Conservation (phyloP, 2,329 filamentous ascomycete genomes). For the Hyphodiscus sp. region DNA sequence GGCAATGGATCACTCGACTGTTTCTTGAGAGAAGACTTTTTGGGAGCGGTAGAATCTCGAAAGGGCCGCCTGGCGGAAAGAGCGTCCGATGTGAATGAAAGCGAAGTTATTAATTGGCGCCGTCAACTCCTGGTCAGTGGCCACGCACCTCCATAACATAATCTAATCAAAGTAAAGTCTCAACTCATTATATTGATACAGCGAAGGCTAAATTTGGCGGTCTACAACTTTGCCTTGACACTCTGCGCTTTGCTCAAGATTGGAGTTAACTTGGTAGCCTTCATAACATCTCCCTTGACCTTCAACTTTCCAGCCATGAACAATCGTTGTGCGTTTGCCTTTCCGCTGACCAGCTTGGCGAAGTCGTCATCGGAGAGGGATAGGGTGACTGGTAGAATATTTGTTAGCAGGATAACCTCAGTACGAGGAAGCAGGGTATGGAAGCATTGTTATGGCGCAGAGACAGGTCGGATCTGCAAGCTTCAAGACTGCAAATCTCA, state of each 20-base stretch:
- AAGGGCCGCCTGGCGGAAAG: too few relatives aligned
- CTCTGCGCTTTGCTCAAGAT: constrained; percentile 79
- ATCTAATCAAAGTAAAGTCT: too few relatives aligned
- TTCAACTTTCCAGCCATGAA: constrained; percentile 98
- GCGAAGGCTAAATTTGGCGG: constrained; percentile 6
- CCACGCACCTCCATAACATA: too few relatives aligned
- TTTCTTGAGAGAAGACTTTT: too few relatives aligned
- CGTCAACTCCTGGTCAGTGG: too few relatives aligned
- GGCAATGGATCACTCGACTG: too few relatives aligned
- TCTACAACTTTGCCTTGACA: constrained; percentile 74
- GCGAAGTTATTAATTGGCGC: too few relatives aligned
- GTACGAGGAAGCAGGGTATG: background rate
- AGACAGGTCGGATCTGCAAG: too few relatives aligned
- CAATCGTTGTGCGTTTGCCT: constrained; percentile 88
- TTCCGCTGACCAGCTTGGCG: constrained; percentile 70
- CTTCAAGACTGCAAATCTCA: too few relatives aligned
- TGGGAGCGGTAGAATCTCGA: too few relatives aligned
- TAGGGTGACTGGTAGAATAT: constrained; percentile 62
- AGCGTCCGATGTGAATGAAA: too few relatives aligned
- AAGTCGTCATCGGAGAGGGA: constrained; percentile 82
- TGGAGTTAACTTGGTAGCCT: constrained; percentile 88
- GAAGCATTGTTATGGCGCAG: too few relatives aligned
- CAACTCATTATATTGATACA: background rate
- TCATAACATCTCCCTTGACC: constrained; percentile 98
- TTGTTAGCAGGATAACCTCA: background rate